Evolutionary conservation across 2,329 filamentous ascomycete species (phyloP), one percentile per base, ranked within the genome.

Genomic region (Davidsoniella virescens): DNA sequence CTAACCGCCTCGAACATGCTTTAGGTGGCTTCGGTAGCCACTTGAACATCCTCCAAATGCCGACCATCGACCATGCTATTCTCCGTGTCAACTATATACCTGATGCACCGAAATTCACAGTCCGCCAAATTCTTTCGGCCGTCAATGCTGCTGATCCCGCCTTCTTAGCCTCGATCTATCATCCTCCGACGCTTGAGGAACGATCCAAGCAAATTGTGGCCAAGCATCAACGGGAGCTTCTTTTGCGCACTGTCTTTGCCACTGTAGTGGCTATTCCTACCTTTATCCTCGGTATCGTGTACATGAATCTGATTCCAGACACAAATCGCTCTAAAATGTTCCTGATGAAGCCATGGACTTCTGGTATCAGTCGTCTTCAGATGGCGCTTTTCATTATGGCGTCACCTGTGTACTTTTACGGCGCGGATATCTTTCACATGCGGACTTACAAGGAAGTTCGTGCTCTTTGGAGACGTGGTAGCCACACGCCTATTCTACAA

Each of bases 231-330:
- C 72, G 68, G 20, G 72, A 80, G 29, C 74, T 93, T 12, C 63
- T 88, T 0, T 68, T 75, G 53, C 80, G 88, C n/a, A 72, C 87
- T 14, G 60, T 83, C 1, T 70, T 93, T 50, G 82, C 85, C 1
- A 63, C 82, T 25, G 58, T 81, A 23, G 67, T 83, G 5, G 80
- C 83, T 17, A 80, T 95, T 42, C 88, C 90, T 2, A 86, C 85
- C 0, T 88, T 95, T 57, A 62, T 94, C 47, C 78, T 95, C 38
- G 88, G 90, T 2, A 85, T 95, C 49, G 79, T 94, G 1, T 94
- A 86, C 66, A 95, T 94, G 88, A 86, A 76, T 54, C 70, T 95
- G 1, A 72, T 94, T 0, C 68, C 80, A 0, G 62, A 70, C 2
- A 64, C 70, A 2, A 73, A 87, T 56, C 56, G 64, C 0, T 70